A percentile compares a stretch with the other conserved stretches of the same genome.
phyloP scores from a whole-genome alignment of 768 basidiomycete species.

The Daedalea quercina region DNA sequence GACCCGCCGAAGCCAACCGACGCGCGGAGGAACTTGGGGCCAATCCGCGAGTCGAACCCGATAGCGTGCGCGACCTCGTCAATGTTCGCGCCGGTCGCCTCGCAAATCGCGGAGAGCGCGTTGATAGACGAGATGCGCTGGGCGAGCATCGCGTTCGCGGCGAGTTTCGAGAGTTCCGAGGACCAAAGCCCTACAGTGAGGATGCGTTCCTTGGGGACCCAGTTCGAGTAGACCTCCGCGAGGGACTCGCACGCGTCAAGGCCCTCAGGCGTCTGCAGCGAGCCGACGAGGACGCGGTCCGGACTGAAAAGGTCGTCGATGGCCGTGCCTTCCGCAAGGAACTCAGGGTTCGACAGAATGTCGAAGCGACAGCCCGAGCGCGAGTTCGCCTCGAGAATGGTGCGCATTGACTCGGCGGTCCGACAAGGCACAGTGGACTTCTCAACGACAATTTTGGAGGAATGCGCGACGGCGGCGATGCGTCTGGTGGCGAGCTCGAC shows the following conservation, averaged over 20 bases:
- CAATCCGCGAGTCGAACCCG: conserved; percentile 88
- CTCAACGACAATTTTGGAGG: conserved; percentile 97
- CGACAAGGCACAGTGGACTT: conserved; percentile 99
- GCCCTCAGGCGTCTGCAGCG: conserved; percentile 85
- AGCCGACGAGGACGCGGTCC: conserved; percentile 96
- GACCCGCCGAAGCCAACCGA: conserved; percentile 96
- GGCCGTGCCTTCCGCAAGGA: conserved; percentile 97
- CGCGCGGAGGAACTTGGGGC: conserved; percentile 92
- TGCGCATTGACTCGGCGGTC: conserved; percentile 98
- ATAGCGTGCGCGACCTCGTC: conserved; percentile 95
- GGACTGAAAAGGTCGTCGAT: conserved; percentile 83
- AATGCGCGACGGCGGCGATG: conserved; percentile 85
- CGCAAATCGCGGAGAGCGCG: conserved; percentile 96
- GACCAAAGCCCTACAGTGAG: conserved; percentile 97
- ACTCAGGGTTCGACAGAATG: conserved; percentile 99
- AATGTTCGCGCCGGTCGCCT: conserved; percentile 97
- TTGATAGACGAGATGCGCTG: conserved; percentile 99
- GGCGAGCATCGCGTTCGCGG: conserved; percentile 98
- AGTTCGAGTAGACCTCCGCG: conserved; percentile 83
- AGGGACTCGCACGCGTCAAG: conserved; percentile 73
- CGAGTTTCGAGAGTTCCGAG: conserved; percentile 96
- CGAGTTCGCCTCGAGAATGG: conserved; percentile 97
- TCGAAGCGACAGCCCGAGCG: conserved; percentile 88
- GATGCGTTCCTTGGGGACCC: conserved; percentile 86
- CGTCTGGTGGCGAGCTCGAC: conserved; percentile 95